Evolutionary conservation across 345 rosid genomes (phyloP), one percentile per base, ranked within the genome.

Genomic region (Gossypium australe): DNA sequence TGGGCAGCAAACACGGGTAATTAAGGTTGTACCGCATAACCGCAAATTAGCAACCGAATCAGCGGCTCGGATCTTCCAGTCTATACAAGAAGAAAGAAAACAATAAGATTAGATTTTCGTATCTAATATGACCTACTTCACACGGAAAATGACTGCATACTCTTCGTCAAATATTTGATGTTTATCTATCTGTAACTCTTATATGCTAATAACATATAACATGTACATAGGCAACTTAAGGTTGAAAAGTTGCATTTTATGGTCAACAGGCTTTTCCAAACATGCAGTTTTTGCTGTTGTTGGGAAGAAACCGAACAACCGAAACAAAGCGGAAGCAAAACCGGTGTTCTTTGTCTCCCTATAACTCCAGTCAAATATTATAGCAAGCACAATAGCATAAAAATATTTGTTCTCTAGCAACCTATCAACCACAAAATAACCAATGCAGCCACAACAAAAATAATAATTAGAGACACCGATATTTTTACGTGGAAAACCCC

Each of bases 21-120:
- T 89, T 65, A 89, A 84, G 81, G 89, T 87, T 13, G 80, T 87
- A 60, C 96, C 96, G 65, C 87, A 80, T 77, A 86, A 81, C 61
- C 62, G 84, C 56, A 86, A 81, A 77, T 84, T 81, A 55, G 88
- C 93, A 34, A 86, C 88, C 52, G 90, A 83, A 64, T 87, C 90
- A 53, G 96, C 89, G 65, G 89, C 89, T 67, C 84, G 88, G 56
- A 86, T 86, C 41, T 89, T 86, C 77, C 84, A 73, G 60, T 86
- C 84, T 13, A 89, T 91, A 80, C 92, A 91, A 70, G 86, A 86
- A 78, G 90, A 85, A 76, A 86, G 90, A 82, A 85, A 81, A 70
- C 83, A 57, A 65, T 71, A 74, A 62, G 86, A 81, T 76, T 81
- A 81, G 80, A 34, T 59, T 81, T 73, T 47, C 25, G 53, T 9